Evolutionary conservation across 352 stramenopile species (phyloP), one percentile per base, ranked within the genome.

Genomic region (Phytophthora rubi): DNA sequence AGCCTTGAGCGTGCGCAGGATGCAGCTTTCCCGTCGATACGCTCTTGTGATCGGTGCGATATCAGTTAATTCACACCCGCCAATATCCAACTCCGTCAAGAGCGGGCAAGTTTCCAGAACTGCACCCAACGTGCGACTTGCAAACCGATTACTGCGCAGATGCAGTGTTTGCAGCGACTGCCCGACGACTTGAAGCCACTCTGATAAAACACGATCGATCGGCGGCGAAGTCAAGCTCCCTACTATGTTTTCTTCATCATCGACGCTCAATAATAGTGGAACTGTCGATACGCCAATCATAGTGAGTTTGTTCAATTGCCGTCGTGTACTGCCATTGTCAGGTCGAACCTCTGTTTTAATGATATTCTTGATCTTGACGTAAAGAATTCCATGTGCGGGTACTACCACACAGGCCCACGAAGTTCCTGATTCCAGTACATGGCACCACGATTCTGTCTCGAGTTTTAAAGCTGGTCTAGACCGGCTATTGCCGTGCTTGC

Each of bases 91-190:
- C 21, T 67, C 32, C 28, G 47, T 32, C 15, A 89, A 58, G 15
- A 66, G 15, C 23, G 78, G 80, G 26, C 82, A 90, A 2, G 67
- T 58, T 26, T 62, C 33, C 15, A 88, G n/a, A 15, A 90, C 57
- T 16, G 62, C 51, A 1, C 9, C 49, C 18, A 89, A 53, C 1
- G 67, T 56, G 6, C 33, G 30, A 5, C 62, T 65, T 2, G 30
- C 54, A 15, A 86, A 64, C 37, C 49, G 51, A 51, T 86, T 89
- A 10, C 35, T 53, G 2, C 74, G 52, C 16, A 86, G 32, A 26
- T 81, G 67, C 15, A 86, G 61, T 18, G 66, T 70, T 37, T 62
- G 48, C 9, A 87, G 53, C 26, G 62, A 65, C 2, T 47, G 42
- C 6, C 73, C 76, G 2, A 81, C 48, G 16, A 53, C 49, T 15